phyloP scores from a whole-genome alignment of 768 basidiomycete genomes.

The Podaxis sp. region DNA sequence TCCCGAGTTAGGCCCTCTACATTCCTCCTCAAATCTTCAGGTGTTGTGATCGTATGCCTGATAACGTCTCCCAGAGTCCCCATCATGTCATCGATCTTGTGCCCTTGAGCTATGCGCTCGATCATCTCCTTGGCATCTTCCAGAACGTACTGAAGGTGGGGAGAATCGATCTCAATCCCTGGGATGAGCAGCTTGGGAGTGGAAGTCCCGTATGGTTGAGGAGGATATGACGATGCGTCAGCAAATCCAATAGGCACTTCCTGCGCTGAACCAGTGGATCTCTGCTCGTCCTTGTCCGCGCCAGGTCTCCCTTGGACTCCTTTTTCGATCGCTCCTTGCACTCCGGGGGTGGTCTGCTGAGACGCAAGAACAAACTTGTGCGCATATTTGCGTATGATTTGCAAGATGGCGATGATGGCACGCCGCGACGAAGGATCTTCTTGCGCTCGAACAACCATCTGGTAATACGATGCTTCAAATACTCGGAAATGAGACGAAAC shows the following conservation, averaged over 20 bases:
- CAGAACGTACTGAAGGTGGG: slow-evolving; percentile 21
- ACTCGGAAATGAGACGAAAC: background rate
- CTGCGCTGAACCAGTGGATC: background rate
- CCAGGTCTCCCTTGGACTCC: slow-evolving; percentile 8
- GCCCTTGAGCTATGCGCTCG: slow-evolving; percentile 31
- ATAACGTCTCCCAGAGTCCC: slow-evolving; percentile 21
- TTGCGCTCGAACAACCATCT: slow-evolving; percentile 30
- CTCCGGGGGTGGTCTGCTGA: slow-evolving; percentile 16
- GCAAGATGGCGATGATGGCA: slow-evolving; percentile 30
- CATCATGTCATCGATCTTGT: slow-evolving; percentile 30
- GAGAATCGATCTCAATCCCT: slow-evolving; percentile 15
- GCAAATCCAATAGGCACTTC: slow-evolving; percentile 1
- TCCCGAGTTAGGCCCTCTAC: background rate
- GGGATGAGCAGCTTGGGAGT: background rate
- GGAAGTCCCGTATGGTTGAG: slow-evolving; percentile 16
- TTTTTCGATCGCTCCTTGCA: slow-evolving; percentile 15
- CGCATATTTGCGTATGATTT: slow-evolving; percentile 32
- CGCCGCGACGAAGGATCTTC: slow-evolving; percentile 28
- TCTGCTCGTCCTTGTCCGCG: background rate
- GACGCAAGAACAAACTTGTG: slow-evolving; percentile 19
- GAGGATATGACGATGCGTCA: slow-evolving; percentile 19
- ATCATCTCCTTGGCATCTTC: slow-evolving; percentile 30
- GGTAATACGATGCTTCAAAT: background rate
- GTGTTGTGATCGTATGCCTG: slow-evolving; percentile 18
- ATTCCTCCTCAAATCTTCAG: slow-evolving; percentile 6